Base-by-base conservation (phyloP, 805 yeast species). In the Sugiyamaella floridensis region DNA sequence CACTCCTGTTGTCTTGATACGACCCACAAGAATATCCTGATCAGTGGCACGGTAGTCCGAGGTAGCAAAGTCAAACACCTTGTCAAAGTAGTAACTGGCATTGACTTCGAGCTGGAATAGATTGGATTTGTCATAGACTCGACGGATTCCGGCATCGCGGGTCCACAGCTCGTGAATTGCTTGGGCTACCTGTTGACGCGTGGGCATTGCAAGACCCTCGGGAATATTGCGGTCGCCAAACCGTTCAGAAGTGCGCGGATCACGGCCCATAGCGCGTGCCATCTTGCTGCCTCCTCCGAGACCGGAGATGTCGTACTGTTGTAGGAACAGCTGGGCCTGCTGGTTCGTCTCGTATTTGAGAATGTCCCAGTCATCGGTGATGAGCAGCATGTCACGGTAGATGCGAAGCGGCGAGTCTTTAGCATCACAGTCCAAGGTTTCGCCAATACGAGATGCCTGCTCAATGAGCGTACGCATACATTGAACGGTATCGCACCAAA, bases 1-100 rank as follows among this genome's bases (percentile, higher is more conserved):
- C 50, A 93, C 89, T 2, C 99, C 99, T 0, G 97, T 90, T 12
- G 99, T 92, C 70, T 92, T 90, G 62, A 93, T 87, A 37, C 99
- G 76, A 3, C 97, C 98, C 61, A 80, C 84, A 58, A 93, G 71
- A 51, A 93, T 89, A 68, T 93, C 99, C 51, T 77, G 81, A 67
- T 92, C 89, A 7, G 81, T 70, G 57, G 96, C 90, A 9, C 77
- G 61, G 65, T 89, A 90, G 54, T 74, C 71, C 0, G 80, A 80
- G 52, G 80, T 73, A 1, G 85, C 81, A 67, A 88, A 84, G 45
- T 81, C 79, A 48, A 64, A 65, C n/a, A 86, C 80, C 58, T 84
- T 79, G 40, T 84, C 85, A 65, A 92, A 89, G 66, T 87, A 90
- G 69, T 85, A 89, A 8, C 80, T 71, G 0, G 95, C 89, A 45